Percentiles rank a stretch among this genome's conserved stretches.
These are phyloP conservation scores for Wickerhamiella dianesei DNA, from an alignment of 805 yeast genomes.

Conservation along the genomic window DNA sequence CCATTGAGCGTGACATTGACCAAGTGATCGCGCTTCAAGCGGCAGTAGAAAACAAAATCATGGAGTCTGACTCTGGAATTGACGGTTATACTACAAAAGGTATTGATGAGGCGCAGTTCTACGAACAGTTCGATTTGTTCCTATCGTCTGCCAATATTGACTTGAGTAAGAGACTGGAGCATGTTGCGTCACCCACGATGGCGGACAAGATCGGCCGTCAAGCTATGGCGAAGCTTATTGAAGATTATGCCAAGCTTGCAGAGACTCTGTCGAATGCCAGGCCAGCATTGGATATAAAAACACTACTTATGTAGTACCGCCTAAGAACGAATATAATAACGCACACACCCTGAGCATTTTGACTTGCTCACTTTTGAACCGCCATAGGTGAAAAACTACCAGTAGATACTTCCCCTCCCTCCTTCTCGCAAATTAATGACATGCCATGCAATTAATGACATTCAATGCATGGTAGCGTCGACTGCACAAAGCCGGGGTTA, in stretches of 20 bases:
- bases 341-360: too few relatives aligned
- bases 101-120: slow-evolving; percentile 5
- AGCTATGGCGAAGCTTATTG: slow-evolving; percentile 21
- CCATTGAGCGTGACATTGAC: slow-evolving; percentile 18
- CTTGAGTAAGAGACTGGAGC: slow-evolving; percentile 19
- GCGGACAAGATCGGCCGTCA: slow-evolving; percentile 18
- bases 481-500: too few relatives aligned
- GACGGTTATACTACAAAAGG: slow-evolving; percentile 5
- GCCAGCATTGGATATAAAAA: slow-evolving; percentile 10
- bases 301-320: slow-evolving; percentile 6
- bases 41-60: slow-evolving; percentile 17
- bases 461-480: too few relatives aligned
- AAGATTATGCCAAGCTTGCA: slow-evolving; percentile 23
- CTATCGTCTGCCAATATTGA: slow-evolving; percentile 26
- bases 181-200: slow-evolving; percentile 25
- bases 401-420: too few relatives aligned
- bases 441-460: too few relatives aligned
- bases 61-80: slow-evolving; percentile 19
- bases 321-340: too few relatives aligned
- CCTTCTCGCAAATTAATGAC: too few relatives aligned
- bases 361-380: too few relatives aligned
- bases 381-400: too few relatives aligned
- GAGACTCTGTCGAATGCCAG: slow-evolving; percentile 6
- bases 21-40: slow-evolving; percentile 21
- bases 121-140: slow-evolving; percentile 22